A percentile compares a stretch with the other conserved stretches of the same genome.
phyloP scores from a whole-genome alignment of 2,329 filamentous ascomycete species.

The Penicillium sp. region DNA sequence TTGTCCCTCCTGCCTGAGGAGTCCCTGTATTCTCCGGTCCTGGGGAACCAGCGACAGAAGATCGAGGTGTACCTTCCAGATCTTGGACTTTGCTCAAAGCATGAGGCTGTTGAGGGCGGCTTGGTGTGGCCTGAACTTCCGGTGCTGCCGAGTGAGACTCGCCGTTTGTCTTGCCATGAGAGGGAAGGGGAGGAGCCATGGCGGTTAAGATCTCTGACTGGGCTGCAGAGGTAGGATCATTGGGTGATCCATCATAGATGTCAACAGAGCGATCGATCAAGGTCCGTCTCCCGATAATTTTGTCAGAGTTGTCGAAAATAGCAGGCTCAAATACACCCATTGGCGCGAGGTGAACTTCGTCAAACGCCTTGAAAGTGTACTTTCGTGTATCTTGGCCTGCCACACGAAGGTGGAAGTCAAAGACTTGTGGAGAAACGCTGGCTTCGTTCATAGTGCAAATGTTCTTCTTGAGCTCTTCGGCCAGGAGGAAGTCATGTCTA shows the following conservation, averaged over 20 bases:
- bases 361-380: conserved; percentile 95
- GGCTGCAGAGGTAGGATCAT: conserved; percentile 83
- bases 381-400: conserved; percentile 87
- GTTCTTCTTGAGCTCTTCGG: conserved; percentile 93
- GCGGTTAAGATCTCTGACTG: conserved; percentile 67
- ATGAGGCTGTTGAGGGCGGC: conserved; percentile 63
- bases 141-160: conserved; percentile 36
- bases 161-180: conserved; percentile 34
- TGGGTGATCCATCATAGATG: conserved; percentile 87
- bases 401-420: conserved; percentile 85
- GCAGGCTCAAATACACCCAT: conserved; percentile 91
- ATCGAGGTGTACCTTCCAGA: conserved; percentile 72
- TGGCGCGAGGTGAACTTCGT: conserved; percentile 89
- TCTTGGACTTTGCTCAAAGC: conserved; percentile 68
- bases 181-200: conserved; percentile 44
- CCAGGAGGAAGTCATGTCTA: conserved; percentile 87
- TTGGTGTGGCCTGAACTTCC: conserved; percentile 46
- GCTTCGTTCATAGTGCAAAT: conserved; percentile 88
- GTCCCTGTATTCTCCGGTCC: conserved; percentile 74
- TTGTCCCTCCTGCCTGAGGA: conserved; percentile 53
- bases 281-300: conserved; percentile 75
- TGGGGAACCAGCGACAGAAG: conserved; percentile 84
- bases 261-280: conserved; percentile 87
- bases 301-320: conserved; percentile 79
- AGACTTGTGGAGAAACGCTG: conserved; percentile 83